Conservation (phyloP, 441 rosid genomes). For the Isatis lusitanica region DNA sequence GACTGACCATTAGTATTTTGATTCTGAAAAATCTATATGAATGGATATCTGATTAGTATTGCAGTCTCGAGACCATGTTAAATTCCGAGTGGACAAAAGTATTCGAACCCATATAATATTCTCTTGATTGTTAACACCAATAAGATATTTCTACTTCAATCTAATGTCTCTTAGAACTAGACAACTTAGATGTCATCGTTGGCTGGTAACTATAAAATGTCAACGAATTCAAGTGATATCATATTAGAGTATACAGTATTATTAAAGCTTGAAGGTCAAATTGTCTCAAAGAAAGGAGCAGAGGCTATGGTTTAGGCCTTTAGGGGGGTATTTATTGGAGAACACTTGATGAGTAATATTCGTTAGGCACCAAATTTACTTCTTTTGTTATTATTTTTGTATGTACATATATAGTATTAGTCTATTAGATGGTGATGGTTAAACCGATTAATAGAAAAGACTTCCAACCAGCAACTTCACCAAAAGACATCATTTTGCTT, state of each 20-base stretch:
- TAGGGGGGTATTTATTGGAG: not conserved
- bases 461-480: not conserved
- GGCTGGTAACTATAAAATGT: not conserved
- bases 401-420: too few species aligned
- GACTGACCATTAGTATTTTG: too few species aligned
- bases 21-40: not conserved
- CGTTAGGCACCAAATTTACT: not conserved
- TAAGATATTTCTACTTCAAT: not conserved
- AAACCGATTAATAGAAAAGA: not conserved
- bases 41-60: too few species aligned
- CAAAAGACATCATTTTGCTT: not conserved
- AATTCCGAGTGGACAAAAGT: too few species aligned
- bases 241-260: not conserved
- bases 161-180: not conserved
- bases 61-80: too few species aligned
- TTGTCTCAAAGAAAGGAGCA: slow-evolving; percentile 14
- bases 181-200: not conserved
- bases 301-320: not conserved
- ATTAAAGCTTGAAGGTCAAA: not conserved
- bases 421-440: too few species aligned
- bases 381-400: not conserved
- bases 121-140: not conserved
- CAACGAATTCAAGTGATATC: not conserved
- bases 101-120: not conserved
- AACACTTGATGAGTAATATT: not conserved